Evolutionary conservation across 2,329 filamentous ascomycete genomes (phyloP).

Genomic region (Aspergillus piperis): DNA sequence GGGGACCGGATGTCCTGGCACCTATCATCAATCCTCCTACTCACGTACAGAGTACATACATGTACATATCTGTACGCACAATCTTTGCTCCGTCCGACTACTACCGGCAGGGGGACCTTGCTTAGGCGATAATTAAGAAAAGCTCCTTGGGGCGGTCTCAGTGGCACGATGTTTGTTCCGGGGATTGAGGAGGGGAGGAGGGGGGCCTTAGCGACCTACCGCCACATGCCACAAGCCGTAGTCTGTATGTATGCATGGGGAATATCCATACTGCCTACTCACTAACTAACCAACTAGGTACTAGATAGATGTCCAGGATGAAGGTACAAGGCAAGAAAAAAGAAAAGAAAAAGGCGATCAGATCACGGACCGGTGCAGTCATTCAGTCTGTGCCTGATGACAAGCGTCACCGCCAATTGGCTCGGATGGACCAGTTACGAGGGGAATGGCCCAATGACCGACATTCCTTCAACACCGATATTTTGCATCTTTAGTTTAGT

Average conservation of each 20-base stretch:
- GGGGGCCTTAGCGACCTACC: background rate
- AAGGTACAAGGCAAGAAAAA: background rate
- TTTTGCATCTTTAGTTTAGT: background rate
- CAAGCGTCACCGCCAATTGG: slow-evolving; percentile 10
- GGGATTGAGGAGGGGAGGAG: background rate
- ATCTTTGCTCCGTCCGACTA: background rate
- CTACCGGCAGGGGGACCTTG: background rate
- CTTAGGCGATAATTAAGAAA: background rate
- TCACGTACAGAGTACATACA: background rate
- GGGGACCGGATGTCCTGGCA: background rate
- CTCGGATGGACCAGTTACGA: background rate
- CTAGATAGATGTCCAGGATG: background rate
- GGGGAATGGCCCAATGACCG: slow-evolving; percentile 8
- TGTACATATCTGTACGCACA: background rate
- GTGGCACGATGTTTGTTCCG: background rate
- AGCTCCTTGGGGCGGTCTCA: background rate
- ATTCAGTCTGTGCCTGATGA: slow-evolving; percentile 19
- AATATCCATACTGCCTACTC: no score
- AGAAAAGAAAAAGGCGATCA: slow-evolving; percentile 3
- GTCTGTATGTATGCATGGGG: background rate
- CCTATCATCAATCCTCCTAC: slow-evolving; percentile 1
- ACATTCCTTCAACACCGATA: slow-evolving; percentile 15
- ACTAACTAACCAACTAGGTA: background rate
- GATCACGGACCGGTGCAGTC: slow-evolving; percentile 10
- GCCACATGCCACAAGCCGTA: background rate